Percentiles rank a stretch among this genome's conserved stretches.
Conservation (phyloP, 306 rosid species). For the Vigna angularis region DNA sequence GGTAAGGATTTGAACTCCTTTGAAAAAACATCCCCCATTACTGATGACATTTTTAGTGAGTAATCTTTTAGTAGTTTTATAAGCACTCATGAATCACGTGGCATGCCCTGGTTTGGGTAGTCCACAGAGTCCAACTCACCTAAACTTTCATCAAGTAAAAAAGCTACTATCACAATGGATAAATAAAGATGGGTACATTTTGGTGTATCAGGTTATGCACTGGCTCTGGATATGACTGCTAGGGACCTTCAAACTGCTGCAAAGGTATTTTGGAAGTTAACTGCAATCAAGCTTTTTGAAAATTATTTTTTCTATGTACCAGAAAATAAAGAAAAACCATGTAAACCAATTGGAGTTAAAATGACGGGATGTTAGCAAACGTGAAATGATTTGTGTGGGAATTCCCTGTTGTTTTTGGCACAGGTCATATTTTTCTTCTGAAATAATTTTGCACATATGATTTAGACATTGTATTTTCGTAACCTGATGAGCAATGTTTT, state of each 20-base stretch:
- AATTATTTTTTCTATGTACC: not conserved
- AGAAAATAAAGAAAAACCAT: not conserved
- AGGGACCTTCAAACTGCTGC: slow-evolving; percentile 89
- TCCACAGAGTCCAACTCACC: not conserved
- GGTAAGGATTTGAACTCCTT: not conserved
- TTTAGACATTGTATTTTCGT: slow-evolving; percentile 30
- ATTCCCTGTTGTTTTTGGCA: slow-evolving; percentile 5
- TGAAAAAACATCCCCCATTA: not conserved
- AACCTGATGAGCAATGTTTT: slow-evolving; percentile 15
- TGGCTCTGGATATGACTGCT: slow-evolving; percentile 97
- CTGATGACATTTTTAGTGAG: not conserved
- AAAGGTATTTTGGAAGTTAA: slow-evolving; percentile 54
- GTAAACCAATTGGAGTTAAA: not conserved
- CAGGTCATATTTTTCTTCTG: slow-evolving; percentile 23
- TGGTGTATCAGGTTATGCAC: slow-evolving; percentile 77
- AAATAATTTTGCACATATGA: slow-evolving; percentile 14
- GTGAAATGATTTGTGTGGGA: slow-evolving; percentile 20
- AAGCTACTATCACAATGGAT: not conserved
- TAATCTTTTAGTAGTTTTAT: not conserved
- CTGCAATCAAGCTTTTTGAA: not conserved
- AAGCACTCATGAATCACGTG: not conserved
- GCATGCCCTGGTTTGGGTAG: not conserved
- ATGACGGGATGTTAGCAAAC: slow-evolving; percentile 15
- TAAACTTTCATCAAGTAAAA: not conserved
- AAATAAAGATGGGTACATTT: slow-evolving; percentile 14